Base-by-base conservation (phyloP, 2,329 filamentous ascomycete genomes). In the Chalaropsis ovoidea region DNA sequence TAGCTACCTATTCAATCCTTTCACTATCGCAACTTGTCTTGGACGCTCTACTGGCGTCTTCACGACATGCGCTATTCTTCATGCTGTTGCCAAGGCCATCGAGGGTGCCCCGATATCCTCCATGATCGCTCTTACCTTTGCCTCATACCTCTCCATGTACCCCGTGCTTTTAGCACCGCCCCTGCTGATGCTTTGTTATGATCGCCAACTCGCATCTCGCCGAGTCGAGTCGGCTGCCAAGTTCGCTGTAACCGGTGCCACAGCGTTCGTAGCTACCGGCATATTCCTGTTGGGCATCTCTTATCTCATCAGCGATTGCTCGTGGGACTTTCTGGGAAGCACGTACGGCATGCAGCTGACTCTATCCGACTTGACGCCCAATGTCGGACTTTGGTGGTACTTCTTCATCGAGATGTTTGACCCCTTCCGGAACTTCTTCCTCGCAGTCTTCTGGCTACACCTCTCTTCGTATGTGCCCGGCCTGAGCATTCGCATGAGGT, bases 321-420 rank as follows among this genome's bases (percentile, higher is more conserved):
- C 91, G 1, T 95, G 89, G 89, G 86, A 92, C 68, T 99, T 97
- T 72, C 76, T 97, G 22, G 76, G 82, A 7, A 90, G 91, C 22
- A 96, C 94, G 0, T 99, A 99, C 75, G 91, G 93, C 70, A 90
- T 95, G 60, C 92, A 96, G 71, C 81, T 99, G 45, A 85, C 94
- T 0, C 82, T 99, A 2, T 90, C 91, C 8, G 94, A 99, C 73
- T 81, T 99, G 49, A 95, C 93, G 0, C 94, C 94, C 13, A 99
- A 97, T 70, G 88, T 95, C 39, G 94, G 94, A 1, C 80, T 99
- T 1, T 99, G 94, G 94, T 99, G 94, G 94, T 99, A 99, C 76
- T 99, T 99, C 77, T 97, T 99, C 74, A 95, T 95, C 70, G 93
- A 99, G 74, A 99, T 99, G 86, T 99, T 99, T 74, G 94, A 99